These are phyloP conservation scores for Urtica urens DNA, from an alignment of 306 rosid genomes.

Conservation along the genomic window DNA sequence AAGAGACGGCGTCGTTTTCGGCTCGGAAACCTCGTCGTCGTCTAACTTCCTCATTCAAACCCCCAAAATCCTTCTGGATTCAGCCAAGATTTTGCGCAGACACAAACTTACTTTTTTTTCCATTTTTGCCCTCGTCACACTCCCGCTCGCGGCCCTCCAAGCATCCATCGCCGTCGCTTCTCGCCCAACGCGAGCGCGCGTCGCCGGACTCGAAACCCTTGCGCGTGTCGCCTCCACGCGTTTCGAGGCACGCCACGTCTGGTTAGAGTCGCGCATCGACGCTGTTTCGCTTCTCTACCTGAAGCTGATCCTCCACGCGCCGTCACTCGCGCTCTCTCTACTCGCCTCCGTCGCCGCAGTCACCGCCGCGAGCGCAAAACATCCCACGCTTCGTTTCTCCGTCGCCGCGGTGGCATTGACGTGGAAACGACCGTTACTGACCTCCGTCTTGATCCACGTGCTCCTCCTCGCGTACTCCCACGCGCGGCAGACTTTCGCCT, in stretches of 20 bases:
- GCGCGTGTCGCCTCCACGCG: slow-evolving; percentile 48
- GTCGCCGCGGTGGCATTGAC: slow-evolving; percentile 11
- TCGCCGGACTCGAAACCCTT: slow-evolving; percentile 55
- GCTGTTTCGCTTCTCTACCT: slow-evolving; percentile 47
- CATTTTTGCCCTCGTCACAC: slow-evolving; percentile 30
- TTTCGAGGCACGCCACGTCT: slow-evolving; percentile 71
- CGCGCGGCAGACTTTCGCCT: slow-evolving; percentile 18
- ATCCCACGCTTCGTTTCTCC: slow-evolving; percentile 26
- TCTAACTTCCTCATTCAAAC: background rate
- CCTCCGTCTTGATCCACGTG: slow-evolving; percentile 41
- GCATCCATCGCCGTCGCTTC: slow-evolving; percentile 39
- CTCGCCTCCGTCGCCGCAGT: slow-evolving; percentile 48
- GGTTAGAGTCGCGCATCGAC: slow-evolving; percentile 48
- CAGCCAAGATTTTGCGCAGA: slow-evolving; percentile 25
- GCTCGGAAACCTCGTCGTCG: background rate
- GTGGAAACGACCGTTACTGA: slow-evolving; percentile 35
- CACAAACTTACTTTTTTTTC: slow-evolving; percentile 37
- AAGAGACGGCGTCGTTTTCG: slow-evolving; percentile 4
- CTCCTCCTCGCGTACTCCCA: slow-evolving; percentile 29
- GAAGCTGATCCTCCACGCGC: slow-evolving; percentile 43
- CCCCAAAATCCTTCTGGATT: slow-evolving; percentile 21
- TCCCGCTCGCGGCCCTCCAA: slow-evolving; percentile 55
- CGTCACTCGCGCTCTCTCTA: slow-evolving; percentile 47
- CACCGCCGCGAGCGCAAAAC: slow-evolving; percentile 22
- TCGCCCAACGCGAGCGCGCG: slow-evolving; percentile 28